Evolutionary conservation across 1,139 yeast genomes (phyloP).

Genomic region (Blastobotrys capitulatus): DNA sequence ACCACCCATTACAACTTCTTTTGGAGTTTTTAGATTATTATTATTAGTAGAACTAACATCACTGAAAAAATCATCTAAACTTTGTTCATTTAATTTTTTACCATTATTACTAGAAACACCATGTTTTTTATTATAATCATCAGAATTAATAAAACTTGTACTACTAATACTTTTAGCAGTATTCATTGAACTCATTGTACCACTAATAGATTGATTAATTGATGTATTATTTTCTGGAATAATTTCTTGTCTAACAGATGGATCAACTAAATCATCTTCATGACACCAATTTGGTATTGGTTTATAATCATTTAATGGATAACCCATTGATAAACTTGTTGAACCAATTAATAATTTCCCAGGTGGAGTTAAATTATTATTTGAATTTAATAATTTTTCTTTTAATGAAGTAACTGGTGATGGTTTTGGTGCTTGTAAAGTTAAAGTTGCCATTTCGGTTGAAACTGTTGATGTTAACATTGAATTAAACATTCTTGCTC

Average conservation of each 20-base stretch:
- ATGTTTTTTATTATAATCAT: slow-evolving; percentile 10
- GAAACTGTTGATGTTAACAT: slow-evolving; percentile 37
- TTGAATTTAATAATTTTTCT: slow-evolving; percentile 10
- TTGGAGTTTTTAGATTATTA: too few relatives aligned
- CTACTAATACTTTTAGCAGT: slow-evolving; percentile 16
- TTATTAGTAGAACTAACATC: too few relatives aligned
- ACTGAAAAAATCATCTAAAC: slow-evolving; percentile 81
- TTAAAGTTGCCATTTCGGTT: slow-evolving; percentile 56
- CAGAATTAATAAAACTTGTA: slow-evolving; percentile 1
- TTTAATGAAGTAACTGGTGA: slow-evolving; percentile 30
- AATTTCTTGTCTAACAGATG: slow-evolving; percentile 27
- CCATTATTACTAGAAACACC: slow-evolving; percentile 18
- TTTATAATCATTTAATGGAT: slow-evolving; percentile 29
- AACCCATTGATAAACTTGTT: slow-evolving; percentile 31
- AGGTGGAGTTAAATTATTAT: slow-evolving; percentile 10
- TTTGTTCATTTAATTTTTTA: slow-evolving; percentile 54
- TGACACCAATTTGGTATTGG: slow-evolving; percentile 31
- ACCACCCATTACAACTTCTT: slow-evolving; percentile 22
- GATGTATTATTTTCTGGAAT: slow-evolving; percentile 7
- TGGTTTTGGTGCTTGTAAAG: slow-evolving; percentile 81
- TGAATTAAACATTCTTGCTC: slow-evolving; percentile 67
- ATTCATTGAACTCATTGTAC: not conserved
- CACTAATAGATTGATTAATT: slow-evolving; percentile 5
- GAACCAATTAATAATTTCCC: slow-evolving; percentile 30
- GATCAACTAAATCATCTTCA: slow-evolving; percentile 23